Percentiles rank a stretch among this genome's conserved stretches.
Evolutionary conservation across 331 rosid species (phyloP).

Genomic region (Quercus phellos): DNA sequence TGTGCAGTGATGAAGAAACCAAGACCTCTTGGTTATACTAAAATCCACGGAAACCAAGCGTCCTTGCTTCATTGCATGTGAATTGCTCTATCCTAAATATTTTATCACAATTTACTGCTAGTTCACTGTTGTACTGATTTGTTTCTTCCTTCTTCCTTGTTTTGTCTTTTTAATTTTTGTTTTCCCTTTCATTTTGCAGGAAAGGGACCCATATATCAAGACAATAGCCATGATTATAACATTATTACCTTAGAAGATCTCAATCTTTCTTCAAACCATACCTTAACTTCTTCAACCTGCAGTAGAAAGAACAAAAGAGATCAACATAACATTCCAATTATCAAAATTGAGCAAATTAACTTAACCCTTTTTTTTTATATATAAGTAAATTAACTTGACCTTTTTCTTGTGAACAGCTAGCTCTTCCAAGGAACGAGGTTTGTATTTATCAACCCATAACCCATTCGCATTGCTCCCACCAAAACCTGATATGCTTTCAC

Average conservation of each 20-base stretch:
- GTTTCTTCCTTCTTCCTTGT: not conserved
- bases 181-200: not conserved
- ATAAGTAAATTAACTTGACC: constrained; percentile 34
- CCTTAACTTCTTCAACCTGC: constrained; percentile 78
- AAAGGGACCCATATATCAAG: not conserved
- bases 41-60: not conserved
- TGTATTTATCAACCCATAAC: constrained; percentile 80
- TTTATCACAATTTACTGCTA: not conserved
- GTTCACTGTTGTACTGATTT: not conserved
- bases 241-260: constrained; percentile 54
- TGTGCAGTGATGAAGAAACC: not conserved
- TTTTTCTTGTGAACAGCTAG: constrained; percentile 92
- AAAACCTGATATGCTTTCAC: constrained; percentile 38
- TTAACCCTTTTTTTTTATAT: constrained; percentile 58
- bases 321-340: constrained; percentile 5
- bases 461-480: constrained; percentile 37
- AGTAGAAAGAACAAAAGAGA: constrained; percentile 15
- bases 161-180: not conserved
- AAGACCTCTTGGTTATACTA: not conserved
- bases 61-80: not conserved
- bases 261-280: constrained; percentile 81
- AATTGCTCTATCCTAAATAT: constrained; percentile 4
- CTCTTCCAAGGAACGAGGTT: constrained; percentile 65
- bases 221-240: not conserved
- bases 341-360: constrained; percentile 15